These are phyloP conservation scores for Thamnidium elegans DNA, from an alignment of 192 early-diverging fungal species.

Conservation along the genomic window DNA sequence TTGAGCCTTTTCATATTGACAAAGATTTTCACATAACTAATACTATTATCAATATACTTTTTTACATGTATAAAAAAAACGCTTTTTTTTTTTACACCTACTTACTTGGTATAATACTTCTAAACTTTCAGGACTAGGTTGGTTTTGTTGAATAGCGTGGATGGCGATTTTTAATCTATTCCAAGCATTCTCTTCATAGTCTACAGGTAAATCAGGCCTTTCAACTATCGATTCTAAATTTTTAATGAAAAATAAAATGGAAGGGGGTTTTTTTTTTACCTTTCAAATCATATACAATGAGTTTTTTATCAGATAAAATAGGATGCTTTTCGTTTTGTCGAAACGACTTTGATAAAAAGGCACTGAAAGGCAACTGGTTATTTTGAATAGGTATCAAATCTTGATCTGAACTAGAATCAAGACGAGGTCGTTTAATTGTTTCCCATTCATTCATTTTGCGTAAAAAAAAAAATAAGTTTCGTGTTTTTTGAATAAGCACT, in stretches of 20 bases:
- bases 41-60: background rate
- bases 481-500: too few species aligned
- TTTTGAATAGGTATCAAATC: background rate
- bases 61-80: background rate
- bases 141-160: conserved; percentile 63
- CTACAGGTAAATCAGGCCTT: conserved; percentile 59
- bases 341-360: conserved; percentile 18
- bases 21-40: conserved; percentile 19
- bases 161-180: conserved; percentile 64
- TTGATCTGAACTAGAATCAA: background rate
- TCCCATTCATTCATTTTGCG: background rate
- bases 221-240: conserved; percentile 1
- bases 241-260: background rate
- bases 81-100: too few species aligned
- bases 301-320: conserved; percentile 18
- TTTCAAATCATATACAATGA: conserved; percentile 19
- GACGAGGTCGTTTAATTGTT: conserved; percentile 11
- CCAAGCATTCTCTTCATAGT: conserved; percentile 67
- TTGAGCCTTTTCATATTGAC: conserved; percentile 15
- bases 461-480: too few species aligned
- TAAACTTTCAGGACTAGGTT: conserved; percentile 63
- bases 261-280: conserved; percentile 8
- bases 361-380: conserved; percentile 11
- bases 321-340: conserved; percentile 7
- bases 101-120: conserved; percentile 79